phyloP scores from a whole-genome alignment of 768 basidiomycete genomes.

The Phlebiopsis flavidoalba region DNA sequence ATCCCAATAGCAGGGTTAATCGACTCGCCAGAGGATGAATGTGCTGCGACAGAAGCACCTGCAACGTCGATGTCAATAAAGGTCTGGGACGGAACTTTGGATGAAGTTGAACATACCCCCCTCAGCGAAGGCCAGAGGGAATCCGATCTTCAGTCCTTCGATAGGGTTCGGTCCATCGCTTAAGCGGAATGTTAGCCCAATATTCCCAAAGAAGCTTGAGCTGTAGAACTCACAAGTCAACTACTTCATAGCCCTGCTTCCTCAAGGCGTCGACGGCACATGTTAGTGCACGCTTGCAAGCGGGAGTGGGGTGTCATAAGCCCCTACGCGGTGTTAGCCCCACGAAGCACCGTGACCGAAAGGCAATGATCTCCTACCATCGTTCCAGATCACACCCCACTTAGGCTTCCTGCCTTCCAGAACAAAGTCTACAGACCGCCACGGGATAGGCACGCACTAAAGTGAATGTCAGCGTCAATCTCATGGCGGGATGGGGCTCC shows the following conservation, averaged over 20 bases:
- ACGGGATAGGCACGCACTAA: conserved; percentile 39
- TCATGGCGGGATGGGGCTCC: neutral
- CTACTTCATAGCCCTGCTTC: conserved; percentile 34
- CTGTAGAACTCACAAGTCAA: conserved; percentile 29
- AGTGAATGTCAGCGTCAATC: neutral
- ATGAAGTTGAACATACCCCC: conserved; percentile 19
- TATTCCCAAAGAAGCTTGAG: neutral
- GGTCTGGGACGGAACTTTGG: neutral
- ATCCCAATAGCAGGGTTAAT: conserved; percentile 17
- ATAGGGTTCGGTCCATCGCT: conserved; percentile 26
- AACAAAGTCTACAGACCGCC: conserved; percentile 31
- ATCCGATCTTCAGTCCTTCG: conserved; percentile 24
- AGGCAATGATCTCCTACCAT: conserved; percentile 27
- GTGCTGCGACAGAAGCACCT: conserved; percentile 13
- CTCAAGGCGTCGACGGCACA: conserved; percentile 28
- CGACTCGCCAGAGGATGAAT: conserved; percentile 15
- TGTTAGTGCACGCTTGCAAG: conserved; percentile 33
- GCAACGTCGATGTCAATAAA: neutral
- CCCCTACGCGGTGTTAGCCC: conserved; percentile 20
- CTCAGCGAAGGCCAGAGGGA: conserved; percentile 23
- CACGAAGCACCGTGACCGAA: neutral
- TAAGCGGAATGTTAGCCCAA: neutral
- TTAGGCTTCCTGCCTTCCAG: conserved; percentile 26
- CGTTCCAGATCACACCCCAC: conserved; percentile 38
- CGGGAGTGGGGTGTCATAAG: conserved; percentile 35